Conservation (phyloP, 2,329 filamentous ascomycete species). For the Fusarium heterosporum region DNA sequence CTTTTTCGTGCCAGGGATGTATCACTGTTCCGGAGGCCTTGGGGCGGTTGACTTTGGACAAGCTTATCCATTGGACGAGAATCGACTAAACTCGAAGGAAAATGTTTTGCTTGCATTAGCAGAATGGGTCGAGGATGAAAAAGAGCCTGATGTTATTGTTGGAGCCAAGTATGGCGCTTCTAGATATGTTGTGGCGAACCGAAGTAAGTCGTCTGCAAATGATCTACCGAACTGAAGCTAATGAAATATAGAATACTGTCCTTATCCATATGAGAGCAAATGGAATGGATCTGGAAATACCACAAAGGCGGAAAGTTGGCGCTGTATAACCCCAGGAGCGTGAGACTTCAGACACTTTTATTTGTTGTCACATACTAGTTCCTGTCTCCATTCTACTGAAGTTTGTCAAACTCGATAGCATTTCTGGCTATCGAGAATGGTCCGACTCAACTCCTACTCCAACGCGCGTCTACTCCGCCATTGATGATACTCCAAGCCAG, state of each 20-base stretch:
- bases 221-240: rapidly evolving
- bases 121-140: slow-evolving; percentile 2
- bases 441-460: too few species aligned
- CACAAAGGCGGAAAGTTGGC: not conserved
- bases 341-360: too few species aligned
- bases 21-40: slow-evolving; percentile 6
- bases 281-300: slow-evolving; percentile 17
- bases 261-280: slow-evolving; percentile 11
- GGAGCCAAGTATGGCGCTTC: slow-evolving; percentile 1
- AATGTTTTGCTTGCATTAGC: slow-evolving; percentile 7
- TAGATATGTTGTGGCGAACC: not conserved
- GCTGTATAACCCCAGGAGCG: not conserved
- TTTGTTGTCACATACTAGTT: too few species aligned
- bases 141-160: not conserved
- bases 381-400: too few species aligned
- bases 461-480: too few species aligned
- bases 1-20: slow-evolving; percentile 18
- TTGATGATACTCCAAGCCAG: too few species aligned
- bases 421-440: too few species aligned
- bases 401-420: too few species aligned
- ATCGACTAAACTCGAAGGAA: not conserved
- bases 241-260: slow-evolving; percentile 1
- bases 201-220: not conserved
- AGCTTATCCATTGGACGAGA: slow-evolving; percentile 3
- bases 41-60: slow-evolving; percentile 11